These are phyloP conservation scores for Sclerotinia minor DNA, from an alignment of 2,329 filamentous ascomycete genomes.

Conservation along the genomic window DNA sequence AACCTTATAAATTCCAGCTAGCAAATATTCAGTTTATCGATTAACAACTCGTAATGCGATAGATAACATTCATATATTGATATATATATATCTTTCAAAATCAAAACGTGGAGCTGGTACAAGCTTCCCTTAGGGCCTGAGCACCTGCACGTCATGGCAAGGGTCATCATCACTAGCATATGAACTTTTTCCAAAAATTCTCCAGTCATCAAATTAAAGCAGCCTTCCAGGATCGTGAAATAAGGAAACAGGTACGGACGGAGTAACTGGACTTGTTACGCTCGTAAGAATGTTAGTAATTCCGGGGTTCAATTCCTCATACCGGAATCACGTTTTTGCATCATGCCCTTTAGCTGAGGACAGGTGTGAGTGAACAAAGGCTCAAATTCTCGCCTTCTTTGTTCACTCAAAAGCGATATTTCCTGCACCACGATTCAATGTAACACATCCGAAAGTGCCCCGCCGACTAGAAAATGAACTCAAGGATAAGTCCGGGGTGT, in stretches of 20 bases:
- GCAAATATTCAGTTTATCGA: neutral
- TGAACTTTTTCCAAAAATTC: neutral
- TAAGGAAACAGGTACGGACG: too few species aligned
- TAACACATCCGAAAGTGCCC: neutral
- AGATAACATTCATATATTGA: too few species aligned
- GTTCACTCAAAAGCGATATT: neutral
- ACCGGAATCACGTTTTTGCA: too few species aligned
- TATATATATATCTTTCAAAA: neutral
- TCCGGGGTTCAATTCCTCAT: too few species aligned
- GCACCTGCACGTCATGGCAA: conserved; percentile 4
- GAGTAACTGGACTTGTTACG: too few species aligned
- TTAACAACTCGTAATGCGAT: neutral
- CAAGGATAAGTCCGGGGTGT: neutral
- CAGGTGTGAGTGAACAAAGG: neutral
- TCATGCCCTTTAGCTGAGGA: neutral
- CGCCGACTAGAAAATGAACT: neutral
- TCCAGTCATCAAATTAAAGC: neutral
- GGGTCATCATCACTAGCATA: neutral
- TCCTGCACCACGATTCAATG: neutral
- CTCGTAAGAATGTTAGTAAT: too few species aligned
- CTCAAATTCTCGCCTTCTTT: neutral
- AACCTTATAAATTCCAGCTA: neutral
- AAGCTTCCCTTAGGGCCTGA: neutral
- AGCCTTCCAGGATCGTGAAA: neutral
- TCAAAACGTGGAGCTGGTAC: neutral